Percentiles rank a stretch among this genome's conserved stretches.
Conservation (phyloP, 2,329 filamentous ascomycete species). For the Xylariaceae sp. region DNA sequence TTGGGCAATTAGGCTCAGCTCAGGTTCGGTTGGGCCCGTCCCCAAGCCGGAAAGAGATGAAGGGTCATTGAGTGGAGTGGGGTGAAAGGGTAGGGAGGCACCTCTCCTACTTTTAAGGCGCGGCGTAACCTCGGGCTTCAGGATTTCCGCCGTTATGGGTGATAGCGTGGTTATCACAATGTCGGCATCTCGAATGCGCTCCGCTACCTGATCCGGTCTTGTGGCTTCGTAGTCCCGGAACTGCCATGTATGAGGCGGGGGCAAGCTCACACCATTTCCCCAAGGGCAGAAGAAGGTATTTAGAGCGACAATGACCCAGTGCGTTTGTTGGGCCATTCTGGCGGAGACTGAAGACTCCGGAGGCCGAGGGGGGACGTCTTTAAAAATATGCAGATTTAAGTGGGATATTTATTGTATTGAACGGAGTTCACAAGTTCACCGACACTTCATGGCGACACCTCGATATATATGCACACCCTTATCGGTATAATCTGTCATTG, state of each 20-base stretch:
- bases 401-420: too few species aligned
- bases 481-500: conserved; percentile 8
- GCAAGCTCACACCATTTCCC: conserved; percentile 22
- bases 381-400: too few species aligned
- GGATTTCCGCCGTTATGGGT: conserved; percentile 26
- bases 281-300: conserved; percentile 30
- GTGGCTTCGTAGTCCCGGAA: conserved; percentile 27
- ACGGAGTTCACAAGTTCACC: too few species aligned
- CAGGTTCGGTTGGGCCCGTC: too few species aligned
- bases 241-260: conserved; percentile 29
- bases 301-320: conserved; percentile 32
- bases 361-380: too few species aligned
- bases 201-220: conserved; percentile 21
- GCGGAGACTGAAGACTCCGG: neutral
- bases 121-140: conserved; percentile 25
- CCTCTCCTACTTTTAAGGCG: conserved; percentile 22
- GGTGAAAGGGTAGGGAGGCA: too few species aligned
- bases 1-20: too few species aligned
- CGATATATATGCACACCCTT: too few species aligned
- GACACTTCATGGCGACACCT: too few species aligned
- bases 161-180: conserved; percentile 32
- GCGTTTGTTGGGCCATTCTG: conserved; percentile 16
- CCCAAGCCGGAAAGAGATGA: too few species aligned
- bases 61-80: too few species aligned
- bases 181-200: conserved; percentile 32